phyloP scores from a whole-genome alignment of 306 rosid genomes.

The Prunus padus region DNA sequence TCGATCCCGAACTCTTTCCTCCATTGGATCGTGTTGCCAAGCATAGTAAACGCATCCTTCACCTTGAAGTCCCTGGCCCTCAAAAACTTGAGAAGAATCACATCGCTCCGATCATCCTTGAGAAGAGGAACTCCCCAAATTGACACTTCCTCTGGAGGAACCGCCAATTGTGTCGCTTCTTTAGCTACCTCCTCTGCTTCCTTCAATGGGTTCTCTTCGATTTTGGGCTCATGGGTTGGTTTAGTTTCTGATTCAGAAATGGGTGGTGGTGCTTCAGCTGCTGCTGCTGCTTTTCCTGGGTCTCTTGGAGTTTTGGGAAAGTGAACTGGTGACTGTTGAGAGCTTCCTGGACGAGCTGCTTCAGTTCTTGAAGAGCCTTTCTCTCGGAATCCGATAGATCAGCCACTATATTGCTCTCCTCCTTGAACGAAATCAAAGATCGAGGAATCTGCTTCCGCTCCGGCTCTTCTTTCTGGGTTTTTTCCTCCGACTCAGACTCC shows the following conservation, averaged over 20 bases:
- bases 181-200: slow-evolving; percentile 35
- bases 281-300: slow-evolving; percentile 9
- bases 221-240: slow-evolving; percentile 14
- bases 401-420: slow-evolving; percentile 66
- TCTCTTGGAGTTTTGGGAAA: neutral
- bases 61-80: slow-evolving; percentile 82
- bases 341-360: slow-evolving; percentile 40
- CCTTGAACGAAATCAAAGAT: slow-evolving; percentile 60
- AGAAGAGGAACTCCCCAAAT: slow-evolving; percentile 86
- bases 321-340: slow-evolving; percentile 25
- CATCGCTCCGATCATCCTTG: slow-evolving; percentile 69
- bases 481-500: neutral
- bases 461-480: slow-evolving; percentile 1
- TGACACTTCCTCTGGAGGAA: slow-evolving; percentile 39
- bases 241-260: slow-evolving; percentile 20
- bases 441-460: slow-evolving; percentile 39
- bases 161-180: slow-evolving; percentile 17
- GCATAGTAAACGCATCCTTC: slow-evolving; percentile 62
- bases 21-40: slow-evolving; percentile 68
- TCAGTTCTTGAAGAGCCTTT: slow-evolving; percentile 51
- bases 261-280: slow-evolving; percentile 15
- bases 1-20: slow-evolving; percentile 71
- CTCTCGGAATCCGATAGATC: slow-evolving; percentile 69
- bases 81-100: slow-evolving; percentile 77
- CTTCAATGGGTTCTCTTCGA: slow-evolving; percentile 27